Base-by-base conservation (phyloP, 2,329 filamentous ascomycete genomes). In the Penicillium sp. region DNA sequence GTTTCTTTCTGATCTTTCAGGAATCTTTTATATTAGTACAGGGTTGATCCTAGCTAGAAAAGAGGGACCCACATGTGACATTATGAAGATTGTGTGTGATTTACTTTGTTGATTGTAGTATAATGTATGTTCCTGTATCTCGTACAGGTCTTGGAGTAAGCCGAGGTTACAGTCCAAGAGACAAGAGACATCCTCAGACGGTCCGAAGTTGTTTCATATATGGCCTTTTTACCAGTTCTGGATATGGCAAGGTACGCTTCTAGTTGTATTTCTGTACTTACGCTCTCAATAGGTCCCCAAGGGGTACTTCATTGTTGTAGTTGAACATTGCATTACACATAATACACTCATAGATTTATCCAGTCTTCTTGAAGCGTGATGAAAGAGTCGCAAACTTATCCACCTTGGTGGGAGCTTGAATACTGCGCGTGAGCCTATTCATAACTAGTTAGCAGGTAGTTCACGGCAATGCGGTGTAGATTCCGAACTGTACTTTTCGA, bases 401-500 rank as follows among this genome's bases (percentile, higher is more conserved):
- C 33, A 81, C 80, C 66, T 83, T 84, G 53, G 77, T 79, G 7
- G 86, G 80, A 58, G 79, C 82, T 66, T 86, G 83, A 10, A 88
- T 79, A 2, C 83, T 82, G 47, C 85, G 81, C 19, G 87, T 89
- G 61, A 91, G 82, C 68, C 87, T 89, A 68, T 38, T 53, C 7
- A 5, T 6, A 29, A 59, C 52, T 38, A 19, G 54, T 71, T 57
- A 70, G 64, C 43, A 62, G 57, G 58, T 33, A 13, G 44, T 42
- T 12, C 10, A 27, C 3, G 15, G 48, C 7, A 13, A 51, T 39
- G 4, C n/a, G 21, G 19, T 51, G 9, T 15, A 33, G 21, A 21
- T 38, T n/a, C 13, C 27, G 17, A 45, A 59, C 44, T 82, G 64
- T 82, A 91, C 89, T 99, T 99, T 78, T 97, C 93, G n/a, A 99